These are phyloP conservation scores for Striga hermonthica DNA, from an alignment of 305 asterid species.

Conservation along the genomic window DNA sequence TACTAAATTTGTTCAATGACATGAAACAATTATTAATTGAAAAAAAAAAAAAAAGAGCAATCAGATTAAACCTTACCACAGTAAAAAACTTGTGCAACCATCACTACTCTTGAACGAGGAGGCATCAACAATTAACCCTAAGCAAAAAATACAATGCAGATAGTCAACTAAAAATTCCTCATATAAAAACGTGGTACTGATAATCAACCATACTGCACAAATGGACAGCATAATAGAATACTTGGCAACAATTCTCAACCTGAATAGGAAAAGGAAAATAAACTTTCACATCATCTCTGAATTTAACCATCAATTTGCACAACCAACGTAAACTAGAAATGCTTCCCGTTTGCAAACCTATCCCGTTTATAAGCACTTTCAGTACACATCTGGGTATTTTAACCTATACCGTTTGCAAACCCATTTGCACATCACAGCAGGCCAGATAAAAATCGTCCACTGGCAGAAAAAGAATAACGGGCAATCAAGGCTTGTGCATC, in stretches of 20 bases:
- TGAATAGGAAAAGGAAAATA: neutral
- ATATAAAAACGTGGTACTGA: conserved; percentile 34
- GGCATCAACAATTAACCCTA: neutral
- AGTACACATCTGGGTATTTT: conserved; percentile 17
- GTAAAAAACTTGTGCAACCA: too few relatives aligned
- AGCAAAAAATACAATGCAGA: conserved; percentile 16
- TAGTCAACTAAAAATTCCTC: conserved; percentile 25
- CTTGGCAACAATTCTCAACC: conserved; percentile 36
- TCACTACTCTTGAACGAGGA: too few relatives aligned
- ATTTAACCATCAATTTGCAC: conserved; percentile 31
- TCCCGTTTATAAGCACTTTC: conserved; percentile 36
- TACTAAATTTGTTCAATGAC: too few relatives aligned
- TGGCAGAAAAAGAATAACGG: conserved; percentile 32
- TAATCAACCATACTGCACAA: conserved; percentile 33
- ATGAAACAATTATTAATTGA: too few relatives aligned
- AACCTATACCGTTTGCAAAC: conserved; percentile 32
- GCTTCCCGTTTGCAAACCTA: conserved; percentile 42
- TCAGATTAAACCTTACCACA: too few relatives aligned
- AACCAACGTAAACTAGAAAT: conserved; percentile 29
- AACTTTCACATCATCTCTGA: conserved; percentile 33
- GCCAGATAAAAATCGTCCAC: conserved; percentile 38
- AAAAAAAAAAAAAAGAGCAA: too few relatives aligned
- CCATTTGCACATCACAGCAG: conserved; percentile 33
- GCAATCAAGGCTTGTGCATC: conserved; percentile 65
- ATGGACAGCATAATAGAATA: conserved; percentile 36